phyloP scores from a whole-genome alignment of 2,329 filamentous ascomycete genomes.

The Hirsutella rhossiliensis region DNA sequence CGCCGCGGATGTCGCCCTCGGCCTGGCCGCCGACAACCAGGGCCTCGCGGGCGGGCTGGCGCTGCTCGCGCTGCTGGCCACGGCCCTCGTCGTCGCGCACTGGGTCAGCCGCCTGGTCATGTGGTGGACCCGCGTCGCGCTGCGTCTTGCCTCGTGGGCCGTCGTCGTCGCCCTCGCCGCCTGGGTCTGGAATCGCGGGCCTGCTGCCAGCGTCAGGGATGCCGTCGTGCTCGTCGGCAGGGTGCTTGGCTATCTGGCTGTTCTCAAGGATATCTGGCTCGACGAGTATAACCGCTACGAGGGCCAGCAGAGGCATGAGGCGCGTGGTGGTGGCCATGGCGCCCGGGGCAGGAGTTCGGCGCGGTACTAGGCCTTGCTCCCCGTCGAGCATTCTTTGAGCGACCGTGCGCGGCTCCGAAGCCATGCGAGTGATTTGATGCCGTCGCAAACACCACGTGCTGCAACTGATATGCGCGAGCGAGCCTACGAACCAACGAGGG shows the following conservation, averaged over 20 bases:
- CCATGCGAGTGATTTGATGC: no score
- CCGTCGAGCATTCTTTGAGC: no score
- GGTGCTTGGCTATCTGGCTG: slow-evolving; percentile 31
- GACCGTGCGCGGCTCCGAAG: no score
- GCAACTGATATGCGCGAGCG: no score
- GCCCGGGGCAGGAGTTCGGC: neutral
- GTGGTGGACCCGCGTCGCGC: slow-evolving; percentile 61
- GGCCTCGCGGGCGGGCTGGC: slow-evolving; percentile 18
- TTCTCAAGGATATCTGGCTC: slow-evolving; percentile 42
- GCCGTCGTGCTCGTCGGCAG: slow-evolving; percentile 28
- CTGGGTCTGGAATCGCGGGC: slow-evolving; percentile 52
- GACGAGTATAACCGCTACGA: slow-evolving; percentile 47
- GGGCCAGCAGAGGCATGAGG: slow-evolving; percentile 23
- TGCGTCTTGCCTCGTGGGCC: slow-evolving; percentile 54
- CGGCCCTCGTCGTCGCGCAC: slow-evolving; percentile 55
- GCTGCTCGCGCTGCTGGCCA: slow-evolving; percentile 25
- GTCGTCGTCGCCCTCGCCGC: slow-evolving; percentile 39
- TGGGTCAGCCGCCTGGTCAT: slow-evolving; percentile 61
- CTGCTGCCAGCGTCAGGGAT: slow-evolving; percentile 53
- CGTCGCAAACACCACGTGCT: no score
- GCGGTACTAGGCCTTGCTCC: neutral
- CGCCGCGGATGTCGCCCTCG: slow-evolving; percentile 25
- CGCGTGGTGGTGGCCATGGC: slow-evolving; percentile 3
- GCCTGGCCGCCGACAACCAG: slow-evolving; percentile 21
- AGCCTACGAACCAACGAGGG: no score